phyloP scores from a whole-genome alignment of 345 rosid genomes.

The Cardamine resedifolia region DNA sequence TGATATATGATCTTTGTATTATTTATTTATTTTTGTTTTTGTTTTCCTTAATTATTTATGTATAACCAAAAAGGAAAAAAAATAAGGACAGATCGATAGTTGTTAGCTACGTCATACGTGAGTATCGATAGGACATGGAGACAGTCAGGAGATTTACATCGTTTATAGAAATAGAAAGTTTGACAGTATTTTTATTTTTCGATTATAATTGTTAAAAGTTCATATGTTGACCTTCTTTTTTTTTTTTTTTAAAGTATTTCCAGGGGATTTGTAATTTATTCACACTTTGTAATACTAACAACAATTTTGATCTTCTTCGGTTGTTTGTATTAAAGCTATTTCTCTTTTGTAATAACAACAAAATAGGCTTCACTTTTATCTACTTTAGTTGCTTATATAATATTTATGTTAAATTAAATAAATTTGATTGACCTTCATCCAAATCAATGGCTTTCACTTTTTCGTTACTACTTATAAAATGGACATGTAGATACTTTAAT shows the following conservation, averaged over 20 bases:
- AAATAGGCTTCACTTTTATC: neutral
- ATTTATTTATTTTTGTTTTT: constrained; percentile 20
- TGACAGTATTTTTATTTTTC: constrained; percentile 5
- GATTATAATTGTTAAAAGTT: constrained; percentile 25
- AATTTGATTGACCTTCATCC: neutral
- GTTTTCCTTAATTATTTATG: neutral
- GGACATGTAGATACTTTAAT: neutral
- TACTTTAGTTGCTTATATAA: neutral
- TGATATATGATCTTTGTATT: constrained; percentile 29
- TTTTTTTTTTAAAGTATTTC: neutral
- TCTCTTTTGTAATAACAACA: constrained; percentile 8
- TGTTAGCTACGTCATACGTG: constrained; percentile 28
- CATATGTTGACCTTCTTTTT: constrained; percentile 15
- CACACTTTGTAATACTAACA: constrained; percentile 26
- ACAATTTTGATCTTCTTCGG: constrained; percentile 27
- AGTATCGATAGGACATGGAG: constrained; percentile 5
- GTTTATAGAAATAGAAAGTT: constrained; percentile 36
- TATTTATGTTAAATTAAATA: neutral
- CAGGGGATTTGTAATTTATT: constrained; percentile 23
- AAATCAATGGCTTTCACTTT: neutral
- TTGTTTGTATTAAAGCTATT: neutral
- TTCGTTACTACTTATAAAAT: neutral
- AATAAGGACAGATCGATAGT: constrained; percentile 24
- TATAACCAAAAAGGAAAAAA: neutral
- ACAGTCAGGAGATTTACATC: constrained; percentile 25